These are phyloP conservation scores for Adenanthera pavonina DNA, from an alignment of 306 rosid genomes.

Conservation along the genomic window DNA sequence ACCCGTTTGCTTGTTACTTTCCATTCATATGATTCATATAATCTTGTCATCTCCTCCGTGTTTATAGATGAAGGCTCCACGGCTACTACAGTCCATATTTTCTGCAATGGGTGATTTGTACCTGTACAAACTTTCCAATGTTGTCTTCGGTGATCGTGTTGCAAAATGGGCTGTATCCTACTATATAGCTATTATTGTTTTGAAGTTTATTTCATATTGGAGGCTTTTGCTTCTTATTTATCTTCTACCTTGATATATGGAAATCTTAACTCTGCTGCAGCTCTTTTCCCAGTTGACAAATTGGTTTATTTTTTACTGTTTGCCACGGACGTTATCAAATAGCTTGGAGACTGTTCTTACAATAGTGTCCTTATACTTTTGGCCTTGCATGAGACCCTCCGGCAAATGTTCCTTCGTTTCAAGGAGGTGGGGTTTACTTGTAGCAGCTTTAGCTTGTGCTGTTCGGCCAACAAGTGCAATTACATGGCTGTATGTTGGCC, in stretches of 20 bases:
- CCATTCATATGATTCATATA: slow-evolving; percentile 19
- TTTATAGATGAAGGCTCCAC: slow-evolving; percentile 78
- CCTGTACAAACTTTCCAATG: slow-evolving; percentile 69
- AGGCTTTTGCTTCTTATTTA: slow-evolving; percentile 33
- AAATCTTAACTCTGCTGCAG: slow-evolving; percentile 68
- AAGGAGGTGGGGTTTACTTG: slow-evolving; percentile 75
- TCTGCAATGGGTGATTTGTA: slow-evolving; percentile 86
- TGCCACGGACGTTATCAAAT: slow-evolving; percentile 85
- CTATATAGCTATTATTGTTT: background rate
- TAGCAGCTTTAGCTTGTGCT: slow-evolving; percentile 84
- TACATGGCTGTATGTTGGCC: slow-evolving; percentile 82
- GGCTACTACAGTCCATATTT: slow-evolving; percentile 75
- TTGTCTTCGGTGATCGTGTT: slow-evolving; percentile 64
- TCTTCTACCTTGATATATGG: slow-evolving; percentile 16
- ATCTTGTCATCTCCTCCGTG: slow-evolving; percentile 26
- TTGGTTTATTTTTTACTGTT: slow-evolving; percentile 89
- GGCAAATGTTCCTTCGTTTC: slow-evolving; percentile 48
- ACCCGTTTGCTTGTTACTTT: background rate
- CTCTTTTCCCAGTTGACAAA: slow-evolving; percentile 82
- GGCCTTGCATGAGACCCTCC: slow-evolving; percentile 84
- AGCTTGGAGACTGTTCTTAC: slow-evolving; percentile 90
- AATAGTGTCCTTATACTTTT: slow-evolving; percentile 75
- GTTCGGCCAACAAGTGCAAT: slow-evolving; percentile 90
- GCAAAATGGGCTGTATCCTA: slow-evolving; percentile 96
- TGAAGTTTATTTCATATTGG: slow-evolving; percentile 25